Conservation (phyloP, 2,329 filamentous ascomycete species). For the Aureobasidium vineae region DNA sequence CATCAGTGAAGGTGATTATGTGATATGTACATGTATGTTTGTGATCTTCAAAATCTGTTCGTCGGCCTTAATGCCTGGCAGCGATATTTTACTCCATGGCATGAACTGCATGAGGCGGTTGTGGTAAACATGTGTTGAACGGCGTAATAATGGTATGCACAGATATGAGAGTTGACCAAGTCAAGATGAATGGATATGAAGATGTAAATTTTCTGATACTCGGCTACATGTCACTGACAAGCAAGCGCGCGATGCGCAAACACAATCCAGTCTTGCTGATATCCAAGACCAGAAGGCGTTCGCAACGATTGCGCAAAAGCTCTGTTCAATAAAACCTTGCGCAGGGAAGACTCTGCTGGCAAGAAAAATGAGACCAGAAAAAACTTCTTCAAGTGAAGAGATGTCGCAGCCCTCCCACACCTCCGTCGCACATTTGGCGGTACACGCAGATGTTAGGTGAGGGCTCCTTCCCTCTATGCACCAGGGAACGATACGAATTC, state of each 20-base stretch:
- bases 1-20: neutral
- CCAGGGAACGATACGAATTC: constrained; percentile 48
- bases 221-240: neutral
- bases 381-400: constrained; percentile 18
- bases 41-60: neutral
- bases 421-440: constrained; percentile 39
- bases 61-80: neutral
- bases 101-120: neutral
- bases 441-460: constrained; percentile 44
- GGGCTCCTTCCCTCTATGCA: constrained; percentile 42
- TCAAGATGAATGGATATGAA: too few species aligned
- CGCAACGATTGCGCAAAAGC: neutral
- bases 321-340: neutral
- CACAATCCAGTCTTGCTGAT: constrained; percentile 3
- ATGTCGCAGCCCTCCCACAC: constrained; percentile 46
- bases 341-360: neutral
- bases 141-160: too few species aligned
- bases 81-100: neutral
- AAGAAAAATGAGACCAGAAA: neutral
- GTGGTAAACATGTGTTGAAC: neutral
- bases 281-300: constrained; percentile 19
- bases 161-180: too few species aligned
- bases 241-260: neutral
- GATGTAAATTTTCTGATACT: neutral
- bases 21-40: neutral